phyloP scores from a whole-genome alignment of 495 filamentous ascomycete genomes.

The Sphaerosporella brunnea region DNA sequence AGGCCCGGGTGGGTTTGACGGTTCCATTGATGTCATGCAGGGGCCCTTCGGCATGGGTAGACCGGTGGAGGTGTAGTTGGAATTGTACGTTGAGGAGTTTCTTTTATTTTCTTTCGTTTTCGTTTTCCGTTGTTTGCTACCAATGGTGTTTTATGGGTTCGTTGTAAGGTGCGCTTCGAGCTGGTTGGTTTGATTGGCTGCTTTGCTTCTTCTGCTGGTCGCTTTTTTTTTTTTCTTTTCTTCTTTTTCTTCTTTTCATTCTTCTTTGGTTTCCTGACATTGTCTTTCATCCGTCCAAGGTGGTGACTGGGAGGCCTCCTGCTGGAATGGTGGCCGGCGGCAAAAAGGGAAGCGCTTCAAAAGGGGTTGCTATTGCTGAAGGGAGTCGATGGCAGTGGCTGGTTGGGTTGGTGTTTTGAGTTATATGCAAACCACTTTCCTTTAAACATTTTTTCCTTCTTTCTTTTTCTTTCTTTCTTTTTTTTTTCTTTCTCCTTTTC shows the following conservation, averaged over 20 bases:
- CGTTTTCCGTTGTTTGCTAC: constrained; percentile 9
- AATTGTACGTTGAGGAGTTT: constrained; percentile 1
- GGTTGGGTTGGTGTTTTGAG: not conserved
- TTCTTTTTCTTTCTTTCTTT: constrained; percentile 3
- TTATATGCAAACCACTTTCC: not conserved
- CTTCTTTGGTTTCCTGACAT: constrained; percentile 1
- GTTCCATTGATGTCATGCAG: constrained; percentile 17
- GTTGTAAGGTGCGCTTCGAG: not conserved
- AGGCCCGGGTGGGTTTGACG: constrained; percentile 11
- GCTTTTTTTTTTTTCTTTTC: constrained; percentile 5
- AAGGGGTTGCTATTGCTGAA: not conserved
- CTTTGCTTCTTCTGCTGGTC: not conserved
- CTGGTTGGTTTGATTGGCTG: not conserved
- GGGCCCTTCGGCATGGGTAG: constrained; percentile 21
- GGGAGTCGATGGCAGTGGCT: not conserved
- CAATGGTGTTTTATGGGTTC: constrained; percentile 3
- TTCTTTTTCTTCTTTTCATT: constrained; percentile 14
- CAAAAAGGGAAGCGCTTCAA: too few species aligned
- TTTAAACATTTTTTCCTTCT: not conserved
- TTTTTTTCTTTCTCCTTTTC: not conserved
- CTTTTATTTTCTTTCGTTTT: too few species aligned
- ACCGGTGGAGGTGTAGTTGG: constrained; percentile 20
- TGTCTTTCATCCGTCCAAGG: not conserved
- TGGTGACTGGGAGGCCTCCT: not conserved
- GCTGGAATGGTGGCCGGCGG: too few species aligned